Conservation (phyloP, 176 grass and related monocot species). For the Echinochloa phyllopogon region DNA sequence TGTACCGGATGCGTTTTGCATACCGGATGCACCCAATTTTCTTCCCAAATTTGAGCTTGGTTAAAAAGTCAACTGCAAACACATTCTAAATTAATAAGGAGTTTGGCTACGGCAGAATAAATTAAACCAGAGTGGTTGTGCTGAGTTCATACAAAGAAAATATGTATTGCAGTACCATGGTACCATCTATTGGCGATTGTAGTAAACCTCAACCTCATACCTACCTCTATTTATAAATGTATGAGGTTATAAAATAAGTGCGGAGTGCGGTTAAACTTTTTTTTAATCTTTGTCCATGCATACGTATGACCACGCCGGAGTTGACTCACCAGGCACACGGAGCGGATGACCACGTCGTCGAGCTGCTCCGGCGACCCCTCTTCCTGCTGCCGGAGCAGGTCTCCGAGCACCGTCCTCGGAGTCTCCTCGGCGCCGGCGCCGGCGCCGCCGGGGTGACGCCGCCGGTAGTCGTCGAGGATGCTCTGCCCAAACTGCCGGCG, state of each 20-base stretch:
- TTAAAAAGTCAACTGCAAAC: not conserved
- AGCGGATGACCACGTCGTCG: conserved; percentile 59
- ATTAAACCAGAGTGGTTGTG: not conserved
- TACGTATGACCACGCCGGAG: not conserved
- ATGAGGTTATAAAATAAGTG: no score
- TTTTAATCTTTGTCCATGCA: not conserved
- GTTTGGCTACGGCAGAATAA: no score
- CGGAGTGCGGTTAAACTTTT: no score
- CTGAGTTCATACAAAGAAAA: not conserved
- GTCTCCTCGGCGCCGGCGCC: not conserved
- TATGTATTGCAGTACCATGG: no score
- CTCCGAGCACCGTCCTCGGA: conserved; percentile 53
- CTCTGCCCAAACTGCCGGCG: conserved; percentile 48
- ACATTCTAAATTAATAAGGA: not conserved
- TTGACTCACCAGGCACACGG: conserved; percentile 57
- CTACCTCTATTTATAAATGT: no score
- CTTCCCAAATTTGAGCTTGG: no score
- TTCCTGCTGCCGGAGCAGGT: conserved; percentile 62
- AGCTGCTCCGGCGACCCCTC: conserved; percentile 53
- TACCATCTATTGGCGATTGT: no score
- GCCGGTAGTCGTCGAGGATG: conserved; percentile 62
- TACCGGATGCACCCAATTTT: no score
- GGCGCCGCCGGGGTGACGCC: not conserved
- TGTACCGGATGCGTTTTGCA: no score
- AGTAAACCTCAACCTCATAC: no score